Evolutionary conservation across 2,329 filamentous ascomycete species (phyloP), one percentile per base, ranked within the genome.

Genomic region (Chlorencoelia australis): DNA sequence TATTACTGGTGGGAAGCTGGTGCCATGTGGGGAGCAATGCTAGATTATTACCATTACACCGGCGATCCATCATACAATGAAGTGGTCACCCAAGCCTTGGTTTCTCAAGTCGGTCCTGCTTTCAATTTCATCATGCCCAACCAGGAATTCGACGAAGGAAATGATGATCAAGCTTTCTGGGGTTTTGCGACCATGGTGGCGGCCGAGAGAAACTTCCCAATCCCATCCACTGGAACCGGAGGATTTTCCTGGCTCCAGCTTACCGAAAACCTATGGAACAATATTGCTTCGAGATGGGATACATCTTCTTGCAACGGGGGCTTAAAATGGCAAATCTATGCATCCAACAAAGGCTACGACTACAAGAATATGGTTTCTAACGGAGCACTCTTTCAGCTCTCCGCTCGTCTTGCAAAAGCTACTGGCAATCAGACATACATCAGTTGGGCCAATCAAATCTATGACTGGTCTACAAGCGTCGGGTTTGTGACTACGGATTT

Each of bases 321-420:
- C 4, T 62, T 91, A 30, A 68, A 75, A 39, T 89, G 83, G 83
- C 85, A 94, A 63, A 86, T 94, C 47, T 88, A 79, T 56, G 62
- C 70, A 1, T 73, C 71, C 49, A 89, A 93, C 55, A 76, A 76
- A 43, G 86, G 85, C 10, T 79, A 87, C 56, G 69, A 75, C 52
- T 91, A 93, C 70, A 91, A 88, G 61, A 89, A 89, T 62, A 71
- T 77, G 11, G 74, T 88, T 48, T 79, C 78, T 43, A 91, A 91
- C 57, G 84, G 82, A 27, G 79, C 77, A n/a, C 75, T 91, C 55
- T 88, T 93, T 59, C 80, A 88, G 51, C 68, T 94, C 9, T 78
- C 80, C 4, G 82, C 85, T 1, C 78, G 84, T 13, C 67, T 89
- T 10, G 81, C 79, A 17, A 73, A 79, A 30, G 77, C 74, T 41